Percentiles rank a stretch among this genome's conserved stretches.
Evolutionary conservation across 805 yeast species (phyloP).

Genomic region (Cyberlindnera xylosilytica): DNA sequence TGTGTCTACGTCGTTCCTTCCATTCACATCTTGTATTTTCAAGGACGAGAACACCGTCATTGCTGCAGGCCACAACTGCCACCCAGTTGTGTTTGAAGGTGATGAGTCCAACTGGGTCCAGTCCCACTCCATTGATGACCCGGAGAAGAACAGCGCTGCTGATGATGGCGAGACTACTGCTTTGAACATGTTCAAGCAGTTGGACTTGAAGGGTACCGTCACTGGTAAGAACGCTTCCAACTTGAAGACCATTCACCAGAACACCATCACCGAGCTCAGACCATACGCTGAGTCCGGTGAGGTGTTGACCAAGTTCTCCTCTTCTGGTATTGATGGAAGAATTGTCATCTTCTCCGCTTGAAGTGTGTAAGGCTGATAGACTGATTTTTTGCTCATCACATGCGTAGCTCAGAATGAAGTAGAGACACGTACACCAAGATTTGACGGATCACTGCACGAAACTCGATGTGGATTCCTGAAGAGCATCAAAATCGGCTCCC

Average conservation of each 20-base stretch:
- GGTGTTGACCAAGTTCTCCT: conserved; percentile 53
- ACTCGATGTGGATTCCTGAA: conserved; percentile 24
- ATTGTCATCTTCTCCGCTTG: conserved; percentile 70
- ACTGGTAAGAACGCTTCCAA: conserved; percentile 41
- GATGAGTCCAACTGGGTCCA: conserved; percentile 61
- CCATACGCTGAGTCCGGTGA: conserved; percentile 38
- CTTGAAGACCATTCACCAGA: conserved; percentile 82
- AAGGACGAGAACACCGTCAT: conserved; percentile 62
- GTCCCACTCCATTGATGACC: conserved; percentile 43
- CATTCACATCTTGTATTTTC: conserved; percentile 77
- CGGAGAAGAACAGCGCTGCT: conserved; percentile 49
- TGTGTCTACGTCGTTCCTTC: conserved; percentile 67
- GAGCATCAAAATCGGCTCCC: conserved; percentile 13
- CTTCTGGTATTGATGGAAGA: conserved; percentile 90
- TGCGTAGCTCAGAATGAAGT: no score
- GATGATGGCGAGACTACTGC: conserved; percentile 66
- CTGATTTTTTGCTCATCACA: background rate
- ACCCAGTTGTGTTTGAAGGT: conserved; percentile 83
- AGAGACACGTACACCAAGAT: no score
- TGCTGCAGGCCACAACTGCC: conserved; percentile 91
- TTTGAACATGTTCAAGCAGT: conserved; percentile 88
- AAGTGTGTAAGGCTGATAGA: background rate
- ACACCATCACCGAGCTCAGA: conserved; percentile 72
- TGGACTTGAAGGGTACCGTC: conserved; percentile 89
- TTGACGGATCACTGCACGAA: conserved; percentile 3